Evolutionary conservation across 495 filamentous ascomycete species (phyloP), one percentile per base, ranked within the genome.

Genomic region (Durotheca rogersii): DNA sequence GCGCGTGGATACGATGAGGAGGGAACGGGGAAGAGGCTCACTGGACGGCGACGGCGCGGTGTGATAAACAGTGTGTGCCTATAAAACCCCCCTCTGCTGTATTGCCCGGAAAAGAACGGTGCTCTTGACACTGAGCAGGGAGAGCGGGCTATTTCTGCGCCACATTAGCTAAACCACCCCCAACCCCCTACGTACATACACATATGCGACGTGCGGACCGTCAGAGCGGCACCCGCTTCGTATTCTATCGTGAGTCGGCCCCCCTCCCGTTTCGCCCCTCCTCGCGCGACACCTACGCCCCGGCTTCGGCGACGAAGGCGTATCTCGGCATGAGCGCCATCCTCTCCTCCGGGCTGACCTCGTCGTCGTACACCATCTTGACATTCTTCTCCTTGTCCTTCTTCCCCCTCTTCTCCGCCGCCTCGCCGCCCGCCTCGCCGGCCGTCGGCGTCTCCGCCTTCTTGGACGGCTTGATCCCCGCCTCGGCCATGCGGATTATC

Each of bases 261-360:
- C 9, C 9, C 23, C 9, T 27, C 15, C n/a, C 25, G 7, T 21
- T 15, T 33, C n/a, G 25, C 23, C 16, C 19, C 6, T 9, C 40
- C 11, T 11, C 10, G n/a, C n/a, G n/a, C n/a, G n/a, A n/a, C n/a
- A n/a, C n/a, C 18, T 65, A 62, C 51, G 50, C 62, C 7, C 12
- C 42, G 14, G 52, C 55, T 51, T 74, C 76, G 66, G 81, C 79
- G 70, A 72, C 71, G 65, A 84, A 88, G 61, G 83, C 82, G 73
- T 92, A 95, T 72, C 81, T 83, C 39, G 87, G 76, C 70, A 94
- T 70, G 55, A 70, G 65, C 19, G 88, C 83, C 88, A 92, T 90
- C 70, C 82, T 89, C 74, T 95, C 89, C 71, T 95, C 89, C 17
- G 89, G 89, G 57, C 87, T 90, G 60, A 81, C 73, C 35, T 87